These are phyloP conservation scores for Oryza rufipogon DNA, from an alignment of 176 grass and related monocot genomes.

Conservation along the genomic window DNA sequence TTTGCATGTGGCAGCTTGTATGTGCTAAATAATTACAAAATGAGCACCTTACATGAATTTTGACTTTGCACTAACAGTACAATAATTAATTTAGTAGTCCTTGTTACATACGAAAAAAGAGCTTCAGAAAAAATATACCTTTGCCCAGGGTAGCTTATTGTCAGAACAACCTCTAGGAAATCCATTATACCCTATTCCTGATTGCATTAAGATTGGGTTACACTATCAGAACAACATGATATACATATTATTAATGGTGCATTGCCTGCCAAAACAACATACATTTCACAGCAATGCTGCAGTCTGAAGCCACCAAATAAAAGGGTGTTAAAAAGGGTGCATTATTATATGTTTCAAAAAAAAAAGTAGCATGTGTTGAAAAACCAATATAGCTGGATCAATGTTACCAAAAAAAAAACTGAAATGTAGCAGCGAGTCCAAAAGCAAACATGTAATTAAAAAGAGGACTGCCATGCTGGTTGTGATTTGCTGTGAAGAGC, in stretches of 20 bases:
- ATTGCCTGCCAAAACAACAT: background rate
- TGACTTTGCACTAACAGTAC: background rate
- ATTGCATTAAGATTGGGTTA: conserved; percentile 34
- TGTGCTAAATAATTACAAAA: conserved; percentile 10
- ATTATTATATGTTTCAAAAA: background rate
- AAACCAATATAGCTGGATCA: conserved; percentile 1
- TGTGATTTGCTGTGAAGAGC: background rate
- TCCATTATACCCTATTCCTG: conserved; percentile 97
- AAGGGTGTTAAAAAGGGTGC: background rate
- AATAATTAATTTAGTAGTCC: conserved; percentile 11
- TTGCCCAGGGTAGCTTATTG: conserved; percentile 93
- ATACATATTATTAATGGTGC: background rate
- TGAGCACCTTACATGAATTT: background rate
- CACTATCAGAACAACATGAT: background rate
- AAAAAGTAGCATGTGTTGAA: background rate
- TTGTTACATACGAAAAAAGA: conserved; percentile 11
- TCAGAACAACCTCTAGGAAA: conserved; percentile 99
- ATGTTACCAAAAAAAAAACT: background rate
- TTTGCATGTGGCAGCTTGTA: background rate
- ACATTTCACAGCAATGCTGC: background rate
- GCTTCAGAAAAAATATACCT: conserved; percentile 52
- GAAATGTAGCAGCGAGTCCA: background rate
- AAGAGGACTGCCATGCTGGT: background rate
- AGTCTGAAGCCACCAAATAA: background rate
- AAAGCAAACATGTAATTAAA: background rate